phyloP scores from a whole-genome alignment of 2,329 filamentous ascomycete genomes.

The Epicoccum sorghinum region DNA sequence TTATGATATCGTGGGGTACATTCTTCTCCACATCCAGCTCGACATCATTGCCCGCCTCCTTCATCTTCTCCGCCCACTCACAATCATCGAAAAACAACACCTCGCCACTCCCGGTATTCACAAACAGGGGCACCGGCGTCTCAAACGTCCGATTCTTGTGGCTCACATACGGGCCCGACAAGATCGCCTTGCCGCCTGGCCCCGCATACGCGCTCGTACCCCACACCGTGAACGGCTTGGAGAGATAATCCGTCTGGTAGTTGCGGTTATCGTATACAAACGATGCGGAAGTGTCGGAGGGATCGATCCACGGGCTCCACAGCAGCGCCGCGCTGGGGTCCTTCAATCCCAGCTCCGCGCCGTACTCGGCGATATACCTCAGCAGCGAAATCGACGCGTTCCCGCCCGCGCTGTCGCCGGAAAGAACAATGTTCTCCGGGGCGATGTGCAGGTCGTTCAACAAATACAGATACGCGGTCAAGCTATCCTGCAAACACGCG shows the following conservation, averaged over 20 bases:
- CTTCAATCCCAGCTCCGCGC: constrained; percentile 39
- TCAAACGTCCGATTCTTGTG: constrained; percentile 48
- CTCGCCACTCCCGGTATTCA: constrained; percentile 51
- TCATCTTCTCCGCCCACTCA: constrained; percentile 48
- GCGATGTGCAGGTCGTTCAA: constrained; percentile 50
- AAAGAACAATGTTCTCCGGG: constrained; percentile 51
- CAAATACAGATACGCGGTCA: constrained; percentile 56
- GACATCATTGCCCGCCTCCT: constrained; percentile 49
- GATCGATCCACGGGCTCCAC: constrained; percentile 54
- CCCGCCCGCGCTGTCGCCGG: constrained; percentile 58
- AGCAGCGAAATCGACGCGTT: constrained; percentile 55
- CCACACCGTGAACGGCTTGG: constrained; percentile 50
- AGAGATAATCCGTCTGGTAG: constrained; percentile 52
- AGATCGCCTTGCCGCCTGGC: constrained; percentile 12
- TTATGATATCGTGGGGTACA: constrained; percentile 56
- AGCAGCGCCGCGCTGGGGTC: constrained; percentile 49
- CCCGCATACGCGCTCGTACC: constrained; percentile 47
- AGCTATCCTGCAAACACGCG: constrained; percentile 57
- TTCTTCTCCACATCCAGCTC: constrained; percentile 49
- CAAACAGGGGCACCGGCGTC: constrained; percentile 49
- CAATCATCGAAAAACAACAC: constrained; percentile 50
- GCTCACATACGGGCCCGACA: constrained; percentile 47
- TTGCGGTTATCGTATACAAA: constrained; percentile 41
- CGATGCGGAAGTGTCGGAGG: constrained; percentile 34
- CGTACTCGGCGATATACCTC: constrained; percentile 54